Evolutionary conservation across 192 early-diverging fungal species (phyloP).

Genomic region (Backusella circina): DNA sequence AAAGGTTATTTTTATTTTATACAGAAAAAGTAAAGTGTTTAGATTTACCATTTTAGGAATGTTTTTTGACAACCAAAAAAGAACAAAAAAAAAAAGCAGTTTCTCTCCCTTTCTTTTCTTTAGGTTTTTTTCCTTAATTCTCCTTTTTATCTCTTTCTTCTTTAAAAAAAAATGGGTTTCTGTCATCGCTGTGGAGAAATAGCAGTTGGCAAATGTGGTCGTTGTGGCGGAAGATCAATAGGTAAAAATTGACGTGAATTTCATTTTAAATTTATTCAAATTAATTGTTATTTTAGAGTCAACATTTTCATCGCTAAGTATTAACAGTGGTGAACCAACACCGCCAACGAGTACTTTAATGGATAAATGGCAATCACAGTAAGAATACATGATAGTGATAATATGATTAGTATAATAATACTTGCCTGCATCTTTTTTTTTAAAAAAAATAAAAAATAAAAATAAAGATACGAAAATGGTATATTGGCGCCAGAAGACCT

Average conservation of each 20-base stretch:
- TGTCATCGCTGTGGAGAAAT: constrained; percentile 53
- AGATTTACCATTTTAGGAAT: constrained; percentile 9
- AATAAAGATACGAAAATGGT: not conserved
- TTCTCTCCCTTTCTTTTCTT: constrained; percentile 16
- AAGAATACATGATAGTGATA: too few relatives aligned
- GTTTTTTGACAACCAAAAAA: constrained; percentile 14
- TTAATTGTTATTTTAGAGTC: constrained; percentile 3
- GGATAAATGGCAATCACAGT: constrained; percentile 31
- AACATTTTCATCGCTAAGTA: constrained; percentile 1
- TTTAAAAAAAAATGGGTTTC: constrained; percentile 37
- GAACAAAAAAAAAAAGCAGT: not conserved
- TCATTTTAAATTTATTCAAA: not conserved
- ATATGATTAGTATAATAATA: too few relatives aligned
- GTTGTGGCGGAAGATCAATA: constrained; percentile 47
- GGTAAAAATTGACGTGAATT: constrained; percentile 20
- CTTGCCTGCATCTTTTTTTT: too few relatives aligned
- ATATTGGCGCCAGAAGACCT: constrained; percentile 1
- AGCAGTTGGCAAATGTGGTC: constrained; percentile 39
- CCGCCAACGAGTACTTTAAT: not conserved
- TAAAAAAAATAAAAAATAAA: not conserved
- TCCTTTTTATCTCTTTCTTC: not conserved
- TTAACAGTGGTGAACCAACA: not conserved
- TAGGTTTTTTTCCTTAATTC: constrained; percentile 13
- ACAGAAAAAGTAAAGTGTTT: not conserved
- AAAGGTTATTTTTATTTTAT: not conserved